Evolutionary conservation across 768 basidiomycete species (phyloP), one percentile per base, ranked within the genome.

Genomic region (Russula lepida): DNA sequence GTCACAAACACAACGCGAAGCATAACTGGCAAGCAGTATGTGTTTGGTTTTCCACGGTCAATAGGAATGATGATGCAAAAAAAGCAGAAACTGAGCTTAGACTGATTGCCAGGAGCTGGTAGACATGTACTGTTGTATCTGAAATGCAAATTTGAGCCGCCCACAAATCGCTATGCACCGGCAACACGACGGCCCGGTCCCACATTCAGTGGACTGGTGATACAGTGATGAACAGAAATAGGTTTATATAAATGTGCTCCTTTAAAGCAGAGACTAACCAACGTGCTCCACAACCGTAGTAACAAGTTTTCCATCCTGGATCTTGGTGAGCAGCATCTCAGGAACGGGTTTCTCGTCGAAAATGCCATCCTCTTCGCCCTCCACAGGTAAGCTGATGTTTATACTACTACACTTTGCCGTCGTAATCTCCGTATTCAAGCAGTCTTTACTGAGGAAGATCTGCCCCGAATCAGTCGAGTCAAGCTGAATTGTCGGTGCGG

Each of bases 381-480:
- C 84, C 1, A 88, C 84, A 0, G 93, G 94, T 23, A 98, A 70
- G 66, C 83, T 90, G 65, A 99, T 78, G 74, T 98, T 99, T 73
- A 99, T 89, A 33, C 85, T 79, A 68, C 89, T 92, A 73, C 92
- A 95, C 74, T 98, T 98, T 54, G 92, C 88, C 0, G 94, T 95
- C 30, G 90, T 91, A 68, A 99, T 88, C 75, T 98, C 94, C 11
- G 84, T 80, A 58, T 72, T 81, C 54, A 98, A 77, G 66, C 87
- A 88, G 13, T 81, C 84, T 69, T 86, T 88, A 25, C 92, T 94
- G 41, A 99, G 81, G 75, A 90, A 99, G 66, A 99, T 85, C 71
- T 93, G 91, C 6, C 97, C 97, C 7, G 89, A 91, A 73, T 98
- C 97, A 15, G 93, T 95, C 17, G 88, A 86, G 73, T 99, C 97